phyloP scores from a whole-genome alignment of 805 yeast species.

The Suhomyces faveliae region DNA sequence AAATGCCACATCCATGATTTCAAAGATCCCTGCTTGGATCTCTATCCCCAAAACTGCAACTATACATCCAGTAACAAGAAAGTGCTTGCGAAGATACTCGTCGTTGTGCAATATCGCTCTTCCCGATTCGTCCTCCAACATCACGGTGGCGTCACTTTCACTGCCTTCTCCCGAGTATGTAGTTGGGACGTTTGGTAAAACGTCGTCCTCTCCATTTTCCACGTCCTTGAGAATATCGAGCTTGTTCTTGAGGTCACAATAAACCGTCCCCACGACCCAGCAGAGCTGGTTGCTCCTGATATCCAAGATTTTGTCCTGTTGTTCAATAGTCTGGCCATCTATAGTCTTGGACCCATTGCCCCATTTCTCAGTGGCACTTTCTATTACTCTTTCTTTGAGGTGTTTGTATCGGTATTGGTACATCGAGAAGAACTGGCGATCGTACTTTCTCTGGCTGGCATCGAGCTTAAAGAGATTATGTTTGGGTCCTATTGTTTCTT shows the following conservation, averaged over 20 bases:
- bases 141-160: constrained; percentile 53
- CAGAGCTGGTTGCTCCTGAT: constrained; percentile 58
- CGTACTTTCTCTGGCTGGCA: constrained; percentile 29
- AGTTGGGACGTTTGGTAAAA: constrained; percentile 41
- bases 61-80: constrained; percentile 86
- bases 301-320: constrained; percentile 52
- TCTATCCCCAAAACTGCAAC: constrained; percentile 87
- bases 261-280: constrained; percentile 87
- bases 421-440: constrained; percentile 42
- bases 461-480: constrained; percentile 21
- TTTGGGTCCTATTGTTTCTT: constrained; percentile 1
- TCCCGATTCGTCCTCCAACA: constrained; percentile 93
- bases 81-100: constrained; percentile 46
- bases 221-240: constrained; percentile 85
- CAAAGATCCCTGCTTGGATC: constrained; percentile 76
- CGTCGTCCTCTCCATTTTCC: constrained; percentile 54
- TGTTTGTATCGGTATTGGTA: constrained; percentile 38
- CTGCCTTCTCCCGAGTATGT: constrained; percentile 47
- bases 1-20: constrained; percentile 73
- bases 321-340: constrained; percentile 32
- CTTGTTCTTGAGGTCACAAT: constrained; percentile 78
- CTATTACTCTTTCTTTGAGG: constrained; percentile 33
- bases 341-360: constrained; percentile 40
- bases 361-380: constrained; percentile 49
- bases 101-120: constrained; percentile 72